Conservation (phyloP, 139 green algal genomes). For the Chlorella sp. region DNA sequence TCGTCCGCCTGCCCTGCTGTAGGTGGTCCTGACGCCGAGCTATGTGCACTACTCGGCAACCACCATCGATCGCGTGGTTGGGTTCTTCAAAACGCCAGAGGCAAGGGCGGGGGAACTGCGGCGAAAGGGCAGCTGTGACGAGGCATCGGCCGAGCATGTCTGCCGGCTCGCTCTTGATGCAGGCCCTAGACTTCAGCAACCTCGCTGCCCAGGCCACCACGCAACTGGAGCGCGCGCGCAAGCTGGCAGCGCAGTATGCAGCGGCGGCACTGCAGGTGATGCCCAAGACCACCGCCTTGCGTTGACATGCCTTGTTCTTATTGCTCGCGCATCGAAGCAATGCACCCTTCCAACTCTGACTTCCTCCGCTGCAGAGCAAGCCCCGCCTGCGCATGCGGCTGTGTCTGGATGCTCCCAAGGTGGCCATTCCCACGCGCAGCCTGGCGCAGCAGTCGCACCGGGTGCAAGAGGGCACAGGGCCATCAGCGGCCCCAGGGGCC, state of each 20-base stretch:
- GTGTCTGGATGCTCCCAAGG: slow-evolving; percentile 84
- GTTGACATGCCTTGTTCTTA: too few species aligned
- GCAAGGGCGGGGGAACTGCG: background rate
- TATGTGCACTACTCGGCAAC: slow-evolving; percentile 79
- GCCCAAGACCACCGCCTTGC: too few species aligned
- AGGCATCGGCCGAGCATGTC: too few species aligned
- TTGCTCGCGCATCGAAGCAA: too few species aligned
- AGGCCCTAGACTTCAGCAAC: slow-evolving; percentile 14
- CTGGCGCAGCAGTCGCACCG: too few species aligned
- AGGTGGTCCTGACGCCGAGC: slow-evolving; percentile 65
- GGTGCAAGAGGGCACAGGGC: too few species aligned
- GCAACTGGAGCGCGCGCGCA: slow-evolving; percentile 58
- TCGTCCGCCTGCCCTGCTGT: too few species aligned
- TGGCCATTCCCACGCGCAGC: slow-evolving; percentile 62
- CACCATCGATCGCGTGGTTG: slow-evolving; percentile 57
- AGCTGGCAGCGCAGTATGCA: slow-evolving; percentile 58
- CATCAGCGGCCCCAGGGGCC: slow-evolving; percentile 17
- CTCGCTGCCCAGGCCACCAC: slow-evolving; percentile 13
- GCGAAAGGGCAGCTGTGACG: too few species aligned
- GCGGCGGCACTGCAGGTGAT: too few species aligned
- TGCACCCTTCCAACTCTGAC: too few species aligned
- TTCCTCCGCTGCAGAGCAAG: slow-evolving; percentile 43
- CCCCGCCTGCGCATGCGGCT: slow-evolving; percentile 62
- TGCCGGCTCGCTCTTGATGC: too few species aligned
- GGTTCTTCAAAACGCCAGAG: slow-evolving; percentile 76